Base-by-base conservation (phyloP, 2,329 filamentous ascomycete genomes). In the Diaporthe citri region DNA sequence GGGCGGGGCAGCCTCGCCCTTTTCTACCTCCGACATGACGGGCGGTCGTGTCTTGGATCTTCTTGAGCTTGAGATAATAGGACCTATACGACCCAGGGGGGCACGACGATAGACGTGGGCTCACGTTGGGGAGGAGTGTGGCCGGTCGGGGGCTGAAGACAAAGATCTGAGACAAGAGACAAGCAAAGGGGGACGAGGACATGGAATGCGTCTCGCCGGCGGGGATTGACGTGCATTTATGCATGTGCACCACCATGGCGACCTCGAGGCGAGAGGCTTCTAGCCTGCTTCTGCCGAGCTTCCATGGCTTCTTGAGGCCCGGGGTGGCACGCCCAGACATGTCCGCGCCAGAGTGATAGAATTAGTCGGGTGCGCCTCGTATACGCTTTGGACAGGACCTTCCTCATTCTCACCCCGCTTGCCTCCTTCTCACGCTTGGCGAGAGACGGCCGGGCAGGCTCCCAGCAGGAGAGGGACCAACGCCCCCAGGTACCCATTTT, bases 211-310 rank as follows among this genome's bases (percentile, higher is more conserved):
- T 22, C 15, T 39, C 64, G 64, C 64, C 34, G 46, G 48, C 48
- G 64, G 64, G 64, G 48, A 39, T 55, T 13, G 64, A 55, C 64
- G 48, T 69, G 64, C 64, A 55, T 69, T 69, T 69, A 69, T 69
- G 64, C 60, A 64, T 67, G 48, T 67, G 64, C 64, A 52, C 46
- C 15, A 22, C 31, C 31, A 28, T 13, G 46, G 43, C 46, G n/a
- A 41, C 12, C 52, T 28, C 52, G 9, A 17, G 52, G 13, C 28
- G 15, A 55, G 52, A 55, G n/a, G 34, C 64, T 69, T 69, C 64
- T 69, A 69, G 64, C n/a, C 64, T 69, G 48, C 64, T 69, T 69
- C 64, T 69, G 64, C 64, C 64, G 64, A 69, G 64, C 64, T 69
- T 69, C 64, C 64, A 69, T 69, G 48, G 64, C 64, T 46, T 69